Percentiles rank a stretch among this genome's conserved stretches.
Evolutionary conservation across 257 asterid species (phyloP).

Genomic region (Ligustrum vulgare): DNA sequence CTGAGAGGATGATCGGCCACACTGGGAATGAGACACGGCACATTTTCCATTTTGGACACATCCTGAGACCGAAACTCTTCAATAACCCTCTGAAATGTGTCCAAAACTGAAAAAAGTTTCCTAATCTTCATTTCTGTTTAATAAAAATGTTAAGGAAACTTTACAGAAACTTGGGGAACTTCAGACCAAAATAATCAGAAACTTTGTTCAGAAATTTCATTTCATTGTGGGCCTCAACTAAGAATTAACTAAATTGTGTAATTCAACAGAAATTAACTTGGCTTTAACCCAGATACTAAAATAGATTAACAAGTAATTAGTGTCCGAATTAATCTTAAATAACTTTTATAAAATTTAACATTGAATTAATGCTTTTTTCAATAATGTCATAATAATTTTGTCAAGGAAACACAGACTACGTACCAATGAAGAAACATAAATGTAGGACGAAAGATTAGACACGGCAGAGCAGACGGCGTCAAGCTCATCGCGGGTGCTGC

Average conservation of each 20-base stretch:
- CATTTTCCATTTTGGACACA: not conserved
- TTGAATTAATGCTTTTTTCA: too few species aligned
- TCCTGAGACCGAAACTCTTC: not conserved
- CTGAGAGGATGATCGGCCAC: too few species aligned
- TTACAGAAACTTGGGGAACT: not conserved
- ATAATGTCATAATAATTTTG: not conserved
- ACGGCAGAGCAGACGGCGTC: slow-evolving; percentile 72
- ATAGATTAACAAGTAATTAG: not conserved
- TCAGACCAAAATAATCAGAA: not conserved
- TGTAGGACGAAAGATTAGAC: slow-evolving; percentile 50
- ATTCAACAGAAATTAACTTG: not conserved
- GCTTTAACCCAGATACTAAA: not conserved
- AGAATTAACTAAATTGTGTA: not conserved
- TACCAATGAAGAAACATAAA: slow-evolving; percentile 64
- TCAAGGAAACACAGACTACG: not conserved
- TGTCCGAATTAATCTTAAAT: not conserved
- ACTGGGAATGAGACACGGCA: too few species aligned
- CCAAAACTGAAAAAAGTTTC: not conserved
- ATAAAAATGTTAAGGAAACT: not conserved
- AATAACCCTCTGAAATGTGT: not conserved
- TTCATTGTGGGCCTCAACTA: not conserved
- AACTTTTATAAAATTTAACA: not conserved
- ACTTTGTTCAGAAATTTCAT: not conserved
- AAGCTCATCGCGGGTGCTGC: slow-evolving; percentile 89
- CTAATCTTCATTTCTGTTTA: not conserved